Evolutionary conservation across 495 filamentous ascomycete species (phyloP), one percentile per base, ranked within the genome.

Genomic region (Talaromyces ruber): DNA sequence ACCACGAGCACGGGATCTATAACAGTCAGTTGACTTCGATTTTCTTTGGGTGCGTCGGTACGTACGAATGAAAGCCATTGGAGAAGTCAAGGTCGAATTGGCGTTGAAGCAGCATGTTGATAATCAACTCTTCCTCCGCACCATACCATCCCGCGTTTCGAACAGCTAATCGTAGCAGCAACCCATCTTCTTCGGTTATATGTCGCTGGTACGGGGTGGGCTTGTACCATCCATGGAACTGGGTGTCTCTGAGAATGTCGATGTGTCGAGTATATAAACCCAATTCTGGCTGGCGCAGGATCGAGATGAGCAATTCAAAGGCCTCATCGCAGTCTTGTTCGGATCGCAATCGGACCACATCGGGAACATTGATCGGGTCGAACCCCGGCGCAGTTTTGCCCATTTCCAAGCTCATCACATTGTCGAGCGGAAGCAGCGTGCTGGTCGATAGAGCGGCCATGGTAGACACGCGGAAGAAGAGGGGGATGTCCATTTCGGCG

Each of bases 381-480:
- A 72, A 60, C 14, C 26, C 53, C 50, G 24, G 67, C 58, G 26
- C 34, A 60, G 50, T 67, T n/a, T 63, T 53, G 25, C 66, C 63
- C 14, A 56, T 62, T 55, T 62, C 53, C 68, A 70, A 68, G 56
- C 69, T 66, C 59, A 52, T 60, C 24, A 60, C 25, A 60, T 30
- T 60, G 55, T 69, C 70, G 2, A 72, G 56, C 16, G 57, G 37
- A 29, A 70, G 58, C 2, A 72, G 50, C 16, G 59, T 28, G 16
- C 67, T 66, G 24, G 61, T 61, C 21, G 70, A 70, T 3, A 72
- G 62, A 14, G 68, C 68, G 32, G 67, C 67, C 22, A 70, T 63
- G 25, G 59, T 60, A 9, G 59, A 60, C 26, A 60, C 59, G 43
- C 59, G 59, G 28, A 30, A 60, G 43, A 60, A 60, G 24, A 60